Base-by-base conservation (phyloP, 2,329 filamentous ascomycete genomes). In the Trichoderma brevicompactum region DNA sequence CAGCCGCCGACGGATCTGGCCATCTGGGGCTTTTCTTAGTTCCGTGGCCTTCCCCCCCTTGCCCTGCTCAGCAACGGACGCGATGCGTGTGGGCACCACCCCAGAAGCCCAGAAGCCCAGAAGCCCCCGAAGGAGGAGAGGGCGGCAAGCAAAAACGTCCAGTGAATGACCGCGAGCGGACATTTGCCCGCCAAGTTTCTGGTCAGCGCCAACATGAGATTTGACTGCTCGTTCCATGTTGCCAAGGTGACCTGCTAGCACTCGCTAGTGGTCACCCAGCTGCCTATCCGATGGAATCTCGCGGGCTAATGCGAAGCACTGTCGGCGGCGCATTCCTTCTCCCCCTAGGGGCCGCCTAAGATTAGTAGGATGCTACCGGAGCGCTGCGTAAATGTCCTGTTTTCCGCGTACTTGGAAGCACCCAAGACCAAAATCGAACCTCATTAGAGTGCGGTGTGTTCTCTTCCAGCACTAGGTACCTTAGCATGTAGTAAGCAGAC, bases 1-100 rank as follows among this genome's bases (percentile, higher is more conserved):
- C 52, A 67, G 67, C 66, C 67, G 52, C 66, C 66, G 58, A 68
- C 67, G 66, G 64, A 69, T 68, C 67, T 69, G 67, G 68, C 62
- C 67, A 66, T 67, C 61, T 65, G 28, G 59, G 62, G 43, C 46
- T 40, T 56, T 60, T 50, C 49, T 34, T 46, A 49, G 52, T 34
- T 23, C 52, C 50, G 19, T 50, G 9, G 55, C 43, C 50, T 8
- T n/a, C n/a, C 19, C 41, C 43, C 9, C 28, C 43, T 32, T 49
- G 41, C 52, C 44, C 50, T 64, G 49, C 41, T 23, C 60, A 55
- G 49, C 50, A 40, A 46, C 23, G 13, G 46, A 46, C 58, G 23
- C 38, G 58, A 17, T 38, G 50, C 56, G 56, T 40, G 65, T 64
- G 65, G 64, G 13, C 44, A 52, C 58, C 50, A 48, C 34, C 52